Conservation (phyloP, 306 rosid species). For the Prunus persica region Prunus_persica_NCBIv2 NC_034010.1:1322501-1323000, state of each 20-base stretch:
- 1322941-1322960: too few relatives aligned
- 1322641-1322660: constrained; percentile 26
- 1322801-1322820: not conserved
- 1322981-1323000: too few relatives aligned
- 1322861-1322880: not conserved
- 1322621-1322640: not conserved
- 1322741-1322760: constrained; percentile 33
- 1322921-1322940: too few relatives aligned
- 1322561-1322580: constrained; percentile 31
- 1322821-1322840: constrained; percentile 1
- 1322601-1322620: not conserved
- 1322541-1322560: constrained; percentile 5
- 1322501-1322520: not conserved
- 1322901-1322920: too few relatives aligned
- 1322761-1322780: not conserved
- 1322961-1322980: too few relatives aligned
- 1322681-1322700: constrained; percentile 10
- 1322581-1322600: not conserved
- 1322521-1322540: not conserved
- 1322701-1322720: constrained; percentile 20
- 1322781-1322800: constrained; percentile 5
- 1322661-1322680: constrained; percentile 18
- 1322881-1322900: too few relatives aligned
- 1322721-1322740: constrained; percentile 16
- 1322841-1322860: not conserved